phyloP scores from a whole-genome alignment of 306 rosid species.

The Carpinus viminea region DNA sequence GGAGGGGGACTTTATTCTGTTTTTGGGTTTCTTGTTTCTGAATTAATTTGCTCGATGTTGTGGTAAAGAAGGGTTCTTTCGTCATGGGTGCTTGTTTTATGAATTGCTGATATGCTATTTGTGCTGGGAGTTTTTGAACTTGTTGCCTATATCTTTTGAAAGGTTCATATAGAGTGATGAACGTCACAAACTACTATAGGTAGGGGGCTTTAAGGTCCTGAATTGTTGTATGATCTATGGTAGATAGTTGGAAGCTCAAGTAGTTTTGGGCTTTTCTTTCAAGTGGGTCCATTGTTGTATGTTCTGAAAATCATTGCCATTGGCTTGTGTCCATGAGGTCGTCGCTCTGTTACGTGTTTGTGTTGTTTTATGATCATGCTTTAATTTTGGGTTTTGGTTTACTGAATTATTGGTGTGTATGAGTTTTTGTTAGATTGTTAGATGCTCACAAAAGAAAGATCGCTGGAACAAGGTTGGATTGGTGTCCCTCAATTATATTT shows the following conservation, averaged over 20 bases:
- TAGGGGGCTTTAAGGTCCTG: background rate
- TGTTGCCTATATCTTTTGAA: background rate
- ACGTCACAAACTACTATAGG: background rate
- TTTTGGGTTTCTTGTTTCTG: background rate
- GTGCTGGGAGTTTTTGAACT: background rate
- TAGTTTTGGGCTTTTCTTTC: background rate
- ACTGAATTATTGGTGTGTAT: background rate
- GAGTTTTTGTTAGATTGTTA: background rate
- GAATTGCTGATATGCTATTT: background rate
- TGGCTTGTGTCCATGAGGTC: background rate
- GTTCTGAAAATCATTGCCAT: background rate
- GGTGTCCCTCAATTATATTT: background rate
- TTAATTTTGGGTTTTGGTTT: background rate
- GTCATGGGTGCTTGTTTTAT: background rate
- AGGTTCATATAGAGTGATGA: background rate
- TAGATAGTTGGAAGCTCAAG: background rate
- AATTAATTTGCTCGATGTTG: background rate
- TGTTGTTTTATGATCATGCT: background rate
- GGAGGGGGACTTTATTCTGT: background rate
- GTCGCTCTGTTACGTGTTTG: background rate
- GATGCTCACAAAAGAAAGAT: background rate
- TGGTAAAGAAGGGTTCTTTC: background rate
- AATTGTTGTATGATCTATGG: background rate
- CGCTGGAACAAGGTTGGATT: background rate
- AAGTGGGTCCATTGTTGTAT: background rate